Conservation (phyloP, 768 basidiomycete species). For the Fomitopsis pulvina region DNA sequence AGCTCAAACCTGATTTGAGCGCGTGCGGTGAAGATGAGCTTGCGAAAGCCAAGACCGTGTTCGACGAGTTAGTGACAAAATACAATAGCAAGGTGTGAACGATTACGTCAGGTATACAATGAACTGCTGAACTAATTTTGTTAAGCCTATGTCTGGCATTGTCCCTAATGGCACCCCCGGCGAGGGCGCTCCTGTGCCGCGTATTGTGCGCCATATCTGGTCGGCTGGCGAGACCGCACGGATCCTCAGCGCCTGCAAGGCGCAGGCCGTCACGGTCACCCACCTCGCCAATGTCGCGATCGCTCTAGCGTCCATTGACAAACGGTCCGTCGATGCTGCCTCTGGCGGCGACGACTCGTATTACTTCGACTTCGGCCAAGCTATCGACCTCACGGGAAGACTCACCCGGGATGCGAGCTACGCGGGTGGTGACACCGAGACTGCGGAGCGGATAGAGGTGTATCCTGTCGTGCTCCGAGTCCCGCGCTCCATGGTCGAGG, state of each 20-base stretch:
- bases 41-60: neutral
- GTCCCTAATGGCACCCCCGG: neutral
- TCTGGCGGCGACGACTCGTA: neutral
- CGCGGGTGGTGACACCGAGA: neutral
- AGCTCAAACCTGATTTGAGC: neutral
- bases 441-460: neutral
- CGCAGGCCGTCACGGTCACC: neutral
- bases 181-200: neutral
- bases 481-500: neutral
- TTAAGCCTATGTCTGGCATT: neutral
- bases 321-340: neutral
- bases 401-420: neutral
- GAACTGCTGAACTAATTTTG: neutral
- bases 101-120: neutral
- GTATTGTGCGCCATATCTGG: neutral
- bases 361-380: neutral
- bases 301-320: neutral
- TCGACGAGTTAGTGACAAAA: neutral
- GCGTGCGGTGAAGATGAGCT: neutral
- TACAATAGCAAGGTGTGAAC: neutral
- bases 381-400: neutral
- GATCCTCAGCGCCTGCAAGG: constrained; percentile 1
- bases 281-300: neutral
- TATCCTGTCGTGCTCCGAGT: neutral
- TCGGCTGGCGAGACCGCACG: neutral